These are phyloP conservation scores for Stephanodiscus triporus DNA, from an alignment of 108 stramenopile genomes.

Conservation along the genomic window DNA sequence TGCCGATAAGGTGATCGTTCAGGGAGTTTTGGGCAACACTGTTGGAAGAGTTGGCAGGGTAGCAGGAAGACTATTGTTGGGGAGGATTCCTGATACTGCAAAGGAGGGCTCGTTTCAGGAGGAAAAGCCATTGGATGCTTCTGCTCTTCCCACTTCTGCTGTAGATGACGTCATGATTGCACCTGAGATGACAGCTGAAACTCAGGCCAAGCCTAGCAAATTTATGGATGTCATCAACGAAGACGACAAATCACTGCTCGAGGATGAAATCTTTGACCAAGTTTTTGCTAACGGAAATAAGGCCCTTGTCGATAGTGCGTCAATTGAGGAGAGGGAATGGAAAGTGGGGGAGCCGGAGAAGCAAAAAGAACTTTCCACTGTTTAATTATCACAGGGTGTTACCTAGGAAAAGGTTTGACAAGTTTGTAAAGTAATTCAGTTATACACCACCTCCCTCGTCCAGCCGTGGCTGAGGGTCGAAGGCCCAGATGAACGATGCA, in stretches of 20 bases:
- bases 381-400: constrained; percentile 1
- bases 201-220: not conserved
- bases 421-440: constrained; percentile 3
- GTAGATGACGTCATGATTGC: not conserved
- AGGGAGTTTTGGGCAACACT: constrained; percentile 66
- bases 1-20: constrained; percentile 69
- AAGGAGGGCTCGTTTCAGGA: constrained; percentile 70
- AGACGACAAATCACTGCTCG: constrained; percentile 50
- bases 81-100: constrained; percentile 81
- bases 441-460: no score
- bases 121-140: constrained; percentile 39
- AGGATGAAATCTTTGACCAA: constrained; percentile 60
- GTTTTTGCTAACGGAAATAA: constrained; percentile 48
- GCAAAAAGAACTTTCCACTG: constrained; percentile 31
- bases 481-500: no score
- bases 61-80: constrained; percentile 63
- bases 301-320: constrained; percentile 6
- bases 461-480: no score
- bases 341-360: constrained; percentile 27
- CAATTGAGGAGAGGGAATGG: constrained; percentile 37
- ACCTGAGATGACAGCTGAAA: no score
- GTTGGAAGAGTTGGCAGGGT: constrained; percentile 71
- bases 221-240: constrained; percentile 30
- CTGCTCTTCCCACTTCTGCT: constrained; percentile 1
- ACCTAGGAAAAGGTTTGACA: not conserved